Base-by-base conservation (phyloP, 768 basidiomycete genomes). In the Leccinum longicurvipes region DNA sequence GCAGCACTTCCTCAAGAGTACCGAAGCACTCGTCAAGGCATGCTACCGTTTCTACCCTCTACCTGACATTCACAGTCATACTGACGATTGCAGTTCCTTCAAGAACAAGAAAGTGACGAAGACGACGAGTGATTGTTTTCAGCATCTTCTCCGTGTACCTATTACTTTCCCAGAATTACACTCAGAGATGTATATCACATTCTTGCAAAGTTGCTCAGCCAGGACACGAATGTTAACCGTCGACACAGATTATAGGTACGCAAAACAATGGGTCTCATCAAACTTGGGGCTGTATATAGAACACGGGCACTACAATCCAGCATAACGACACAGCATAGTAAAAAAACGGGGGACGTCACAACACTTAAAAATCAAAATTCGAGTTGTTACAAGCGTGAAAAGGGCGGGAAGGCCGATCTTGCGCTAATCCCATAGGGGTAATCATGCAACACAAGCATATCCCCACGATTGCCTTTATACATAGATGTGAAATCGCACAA, bases 1-100 rank as follows among this genome's bases (percentile, higher is more conserved):
- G 67, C 93, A 97, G 72, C 90, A 94, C 72, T 98, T 99, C 80
- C 76, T 98, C 63, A 95, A 92, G 76, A 84, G 79, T 55, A 88
- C 92, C 0, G 90, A 91, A 67, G 69, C 90, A 17, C 79, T 98
- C 36, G 94, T 98, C 69, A 96, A 97, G 82, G 94, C 85, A 66
- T 49, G 67, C 50, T 39, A 44, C 36, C 45, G 19, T 50, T 39
- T 46, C 12, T 12, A 0, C 39, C 23, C 23, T 57, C 29, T 55
- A 24, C 21, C 52, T 25, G 47, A 50, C 49, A 49, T 46, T 55
- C 49, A 53, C 51, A 55, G 51, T 45, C 54, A 51, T 39, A 15
- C 67, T 91, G 86, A 91, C 34, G 14, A 51, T 49, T 25, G 0
- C 65, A 95, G 93, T 94, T 91, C 79, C 79, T 96, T 74, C 89